These are phyloP conservation scores for Mycena albidolilacea DNA, from an alignment of 768 basidiomycete species.

Conservation along the genomic window DNA sequence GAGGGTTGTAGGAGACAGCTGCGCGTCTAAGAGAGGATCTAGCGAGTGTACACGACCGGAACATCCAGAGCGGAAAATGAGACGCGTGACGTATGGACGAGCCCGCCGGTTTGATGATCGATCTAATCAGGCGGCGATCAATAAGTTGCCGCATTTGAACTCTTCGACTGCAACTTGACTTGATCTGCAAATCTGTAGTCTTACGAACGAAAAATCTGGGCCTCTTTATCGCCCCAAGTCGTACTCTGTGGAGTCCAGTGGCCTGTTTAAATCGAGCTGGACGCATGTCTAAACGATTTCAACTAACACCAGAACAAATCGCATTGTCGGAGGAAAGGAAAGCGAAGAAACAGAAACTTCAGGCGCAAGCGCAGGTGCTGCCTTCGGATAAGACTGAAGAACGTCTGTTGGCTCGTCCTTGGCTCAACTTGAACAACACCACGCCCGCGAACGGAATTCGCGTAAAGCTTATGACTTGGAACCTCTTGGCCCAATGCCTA, in stretches of 20 bases:
- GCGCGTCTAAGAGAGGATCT: slow-evolving; percentile 33
- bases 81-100: neutral
- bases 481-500: slow-evolving; percentile 86
- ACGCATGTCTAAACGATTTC: slow-evolving; percentile 41
- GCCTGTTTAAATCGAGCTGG: neutral
- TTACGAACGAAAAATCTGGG: neutral
- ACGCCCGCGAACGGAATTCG: slow-evolving; percentile 44
- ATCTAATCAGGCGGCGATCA: too few species aligned
- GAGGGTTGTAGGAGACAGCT: slow-evolving; percentile 11
- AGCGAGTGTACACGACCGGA: slow-evolving; percentile 19
- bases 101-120: too few species aligned
- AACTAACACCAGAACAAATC: slow-evolving; percentile 67
- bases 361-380: slow-evolving; percentile 24
- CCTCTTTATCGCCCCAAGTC: neutral
- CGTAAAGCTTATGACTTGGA: slow-evolving; percentile 84
- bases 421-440: slow-evolving; percentile 51
- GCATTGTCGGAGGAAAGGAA: slow-evolving; percentile 69
- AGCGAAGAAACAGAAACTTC: slow-evolving; percentile 56
- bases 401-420: slow-evolving; percentile 54
- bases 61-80: slow-evolving; percentile 46
- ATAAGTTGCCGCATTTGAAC: neutral
- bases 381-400: slow-evolving; percentile 27
- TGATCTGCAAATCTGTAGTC: neutral
- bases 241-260: slow-evolving; percentile 6
- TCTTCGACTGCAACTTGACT: neutral